phyloP scores from a whole-genome alignment of 108 stramenopile genomes.

The Cyclotella baltica region DNA sequence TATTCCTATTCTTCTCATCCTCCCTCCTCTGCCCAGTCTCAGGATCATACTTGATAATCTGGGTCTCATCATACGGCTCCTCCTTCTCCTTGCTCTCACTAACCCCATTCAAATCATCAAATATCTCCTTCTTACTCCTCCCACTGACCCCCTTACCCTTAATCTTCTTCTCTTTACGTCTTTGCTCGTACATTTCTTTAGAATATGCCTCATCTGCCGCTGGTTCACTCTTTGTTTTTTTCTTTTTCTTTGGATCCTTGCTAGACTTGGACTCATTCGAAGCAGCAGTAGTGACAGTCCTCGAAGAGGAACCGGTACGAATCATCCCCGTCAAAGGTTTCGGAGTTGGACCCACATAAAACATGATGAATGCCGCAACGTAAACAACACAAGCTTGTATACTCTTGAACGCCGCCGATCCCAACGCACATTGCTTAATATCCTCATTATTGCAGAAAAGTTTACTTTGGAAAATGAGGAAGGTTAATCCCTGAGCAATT shows the following conservation, averaged over 20 bases:
- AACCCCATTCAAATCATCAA: conserved; percentile 28
- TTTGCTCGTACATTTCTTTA: conserved; percentile 45
- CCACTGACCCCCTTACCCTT: conserved; percentile 51
- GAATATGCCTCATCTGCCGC: conserved; percentile 33
- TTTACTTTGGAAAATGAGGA: conserved; percentile 38
- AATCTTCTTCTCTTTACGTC: conserved; percentile 49
- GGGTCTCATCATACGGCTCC: conserved; percentile 11
- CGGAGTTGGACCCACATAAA: conserved; percentile 34
- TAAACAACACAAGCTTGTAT: conserved; percentile 45
- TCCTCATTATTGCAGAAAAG: conserved; percentile 47
- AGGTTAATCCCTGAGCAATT: conserved; percentile 42
- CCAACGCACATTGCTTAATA: conserved; percentile 34
- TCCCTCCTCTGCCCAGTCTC: conserved; percentile 13
- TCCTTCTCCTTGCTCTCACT: conserved; percentile 13
- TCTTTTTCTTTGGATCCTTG: conserved; percentile 8
- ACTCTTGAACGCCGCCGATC: conserved; percentile 33
- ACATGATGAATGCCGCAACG: conserved; percentile 27
- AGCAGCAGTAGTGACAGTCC: not conserved
- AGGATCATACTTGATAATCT: conserved; percentile 18
- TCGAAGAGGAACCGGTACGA: not conserved
- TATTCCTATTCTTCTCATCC: conserved; percentile 1
- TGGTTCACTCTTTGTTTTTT: conserved; percentile 16
- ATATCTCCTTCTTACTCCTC: conserved; percentile 46
- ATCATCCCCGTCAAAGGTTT: conserved; percentile 17
- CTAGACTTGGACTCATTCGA: not conserved